Evolutionary conservation across 2,329 filamentous ascomycete species (phyloP), one percentile per base, ranked within the genome.

Genomic region (Pochonia chlamydosporia): DNA sequence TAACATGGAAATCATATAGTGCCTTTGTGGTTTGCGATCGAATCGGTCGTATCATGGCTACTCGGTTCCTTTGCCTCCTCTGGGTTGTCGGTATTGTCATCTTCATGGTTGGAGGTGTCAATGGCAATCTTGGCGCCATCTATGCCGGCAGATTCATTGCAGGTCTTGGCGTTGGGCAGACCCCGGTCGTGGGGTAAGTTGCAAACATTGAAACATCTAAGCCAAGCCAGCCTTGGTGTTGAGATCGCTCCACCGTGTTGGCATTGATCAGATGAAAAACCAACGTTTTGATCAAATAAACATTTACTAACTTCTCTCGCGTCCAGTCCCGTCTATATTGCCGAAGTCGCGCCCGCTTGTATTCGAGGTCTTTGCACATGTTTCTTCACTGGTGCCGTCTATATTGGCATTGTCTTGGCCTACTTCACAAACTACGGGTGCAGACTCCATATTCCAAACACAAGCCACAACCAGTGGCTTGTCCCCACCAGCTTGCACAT

Each of bases 401-500:
- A 91, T 59, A 65, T 87, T 45, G 87, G 86, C 21, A 88, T 90
- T 51, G 85, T 91, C 56, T 72, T 91, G 14, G 85, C 84, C 8
- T 92, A 90, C 67, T 91, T 89, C 57, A 80, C 84, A 49, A 86
- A 83, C 63, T 85, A 83, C 59, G 82, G 82, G 49, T 71, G 68
- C 46, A 63, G 72, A 48, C 46, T 80, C 37, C 68, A 80, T 60
- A 66, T 82, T 20, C 63, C 66, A 21, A 68, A 72, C 42, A 56
- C 61, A n/a, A 70, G 67, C 3, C 65, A 70, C 48, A 68, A 70
- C 46, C 71, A 74, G 52, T 81, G 78, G 78, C 74, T 85, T 37
- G 77, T 89, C 0, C 87, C 87, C 0, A 89, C 85, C 36, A 82
- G 81, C 54, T 71, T 91, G 48, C 87, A 92, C 61, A 72, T 92